Conservation (phyloP, 78 protist species). For the Pelomyxa schiedti region DNA sequence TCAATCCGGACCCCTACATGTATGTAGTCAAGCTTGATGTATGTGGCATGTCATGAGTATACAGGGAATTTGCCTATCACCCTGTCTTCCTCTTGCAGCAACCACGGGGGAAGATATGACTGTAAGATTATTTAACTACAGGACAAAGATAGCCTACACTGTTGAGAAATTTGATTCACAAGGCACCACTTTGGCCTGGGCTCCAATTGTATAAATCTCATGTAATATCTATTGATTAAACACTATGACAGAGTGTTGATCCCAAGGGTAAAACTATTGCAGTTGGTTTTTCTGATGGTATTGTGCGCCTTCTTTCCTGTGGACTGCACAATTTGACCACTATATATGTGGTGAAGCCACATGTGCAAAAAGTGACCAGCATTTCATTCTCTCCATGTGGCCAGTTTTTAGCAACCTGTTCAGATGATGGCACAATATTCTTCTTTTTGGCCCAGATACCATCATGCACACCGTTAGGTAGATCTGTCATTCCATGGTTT, state of each 20-base stretch:
- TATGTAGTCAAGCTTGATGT: no score
- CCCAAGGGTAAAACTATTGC: constrained; percentile 1
- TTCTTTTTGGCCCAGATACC: no score
- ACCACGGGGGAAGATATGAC: constrained; percentile 42
- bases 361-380: neutral
- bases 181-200: neutral
- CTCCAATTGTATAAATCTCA: constrained; percentile 8
- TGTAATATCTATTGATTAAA: no score
- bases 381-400: neutral
- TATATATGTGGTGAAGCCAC: constrained; percentile 31
- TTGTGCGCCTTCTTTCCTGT: neutral
- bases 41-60: no score
- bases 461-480: no score
- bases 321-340: neutral
- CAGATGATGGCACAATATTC: constrained; percentile 33
- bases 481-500: no score
- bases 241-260: constrained; percentile 9
- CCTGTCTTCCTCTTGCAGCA: neutral
- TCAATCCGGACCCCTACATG: no score
- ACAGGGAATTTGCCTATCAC: constrained; percentile 16
- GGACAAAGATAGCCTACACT: neutral
- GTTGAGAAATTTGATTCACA: no score
- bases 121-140: constrained; percentile 29
- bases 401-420: constrained; percentile 17
- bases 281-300: constrained; percentile 42